Evolutionary conservation across 2,329 filamentous ascomycete genomes (phyloP).

Genomic region (Periconia sp.): DNA sequence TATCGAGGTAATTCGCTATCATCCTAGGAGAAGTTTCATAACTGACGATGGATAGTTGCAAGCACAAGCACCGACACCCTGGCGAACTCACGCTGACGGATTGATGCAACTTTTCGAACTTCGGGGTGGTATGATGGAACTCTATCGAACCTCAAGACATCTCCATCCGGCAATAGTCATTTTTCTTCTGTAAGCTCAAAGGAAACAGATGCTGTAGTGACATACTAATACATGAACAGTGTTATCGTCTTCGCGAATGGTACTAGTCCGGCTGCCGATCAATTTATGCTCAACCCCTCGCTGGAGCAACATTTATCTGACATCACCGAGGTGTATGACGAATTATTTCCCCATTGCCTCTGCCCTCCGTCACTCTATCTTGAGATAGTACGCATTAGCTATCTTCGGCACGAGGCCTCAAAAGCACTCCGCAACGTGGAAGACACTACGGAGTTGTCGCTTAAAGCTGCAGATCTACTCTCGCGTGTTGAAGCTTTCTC

Average conservation of each 20-base stretch:
- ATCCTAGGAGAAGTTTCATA: background rate
- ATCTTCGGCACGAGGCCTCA: slow-evolving; percentile 24
- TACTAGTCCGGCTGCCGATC: slow-evolving; percentile 31
- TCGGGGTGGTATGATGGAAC: slow-evolving; percentile 29
- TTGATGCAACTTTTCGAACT: slow-evolving; percentile 33
- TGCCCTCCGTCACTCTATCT: slow-evolving; percentile 32
- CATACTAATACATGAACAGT: slow-evolving; percentile 18
- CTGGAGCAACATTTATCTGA: slow-evolving; percentile 19
- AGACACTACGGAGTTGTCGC: slow-evolving; percentile 11
- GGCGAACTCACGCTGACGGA: slow-evolving; percentile 35
- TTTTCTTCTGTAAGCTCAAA: slow-evolving; percentile 29
- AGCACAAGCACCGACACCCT: slow-evolving; percentile 25
- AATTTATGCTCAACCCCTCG: slow-evolving; percentile 25
- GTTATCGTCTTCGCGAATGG: slow-evolving; percentile 31
- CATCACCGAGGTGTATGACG: slow-evolving; percentile 24
- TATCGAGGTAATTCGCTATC: slow-evolving; percentile 30
- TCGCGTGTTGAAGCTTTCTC: slow-evolving; percentile 27
- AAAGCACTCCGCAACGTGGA: slow-evolving; percentile 7
- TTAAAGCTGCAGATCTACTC: slow-evolving; percentile 28
- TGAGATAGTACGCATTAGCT: slow-evolving; percentile 30
- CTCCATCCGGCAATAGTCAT: slow-evolving; percentile 27
- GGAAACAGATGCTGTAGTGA: too few relatives aligned
- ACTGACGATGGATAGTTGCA: slow-evolving; percentile 25
- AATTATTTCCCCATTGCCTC: slow-evolving; percentile 35
- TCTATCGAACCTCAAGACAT: slow-evolving; percentile 23